Base-by-base conservation (phyloP, 208 protist species). In the Acanthamoeba lenticulata region DNA sequence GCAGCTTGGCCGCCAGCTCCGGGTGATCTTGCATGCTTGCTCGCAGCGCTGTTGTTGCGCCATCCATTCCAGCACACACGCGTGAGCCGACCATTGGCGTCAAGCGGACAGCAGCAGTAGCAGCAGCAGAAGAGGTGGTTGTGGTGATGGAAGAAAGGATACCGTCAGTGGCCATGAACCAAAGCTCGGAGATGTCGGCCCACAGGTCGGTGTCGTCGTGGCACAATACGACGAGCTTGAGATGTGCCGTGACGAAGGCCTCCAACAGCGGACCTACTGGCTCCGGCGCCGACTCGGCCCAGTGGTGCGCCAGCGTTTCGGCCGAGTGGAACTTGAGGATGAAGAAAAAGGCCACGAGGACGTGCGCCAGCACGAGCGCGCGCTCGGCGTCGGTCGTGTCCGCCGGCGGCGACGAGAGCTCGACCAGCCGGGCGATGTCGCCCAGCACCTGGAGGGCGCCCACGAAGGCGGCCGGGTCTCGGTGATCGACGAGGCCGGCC, bases 131-230 rank as follows among this genome's bases (percentile, higher is more conserved):
- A 19, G 9, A 34, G 60, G 29, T 29, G 19, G 27, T n/a, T n/a
- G n/a, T n/a, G n/a, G n/a, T n/a, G n/a, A n/a, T n/a, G n/a, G n/a
- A n/a, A n/a, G n/a, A n/a, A n/a, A n/a, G n/a, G n/a, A n/a, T 92
- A 92, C 88, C 88, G 38, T 92, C 88, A 19, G 44, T 92, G 19
- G 55, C 88, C 88, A 92, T 79, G 42, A 92, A 77, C 88, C 88
- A 92, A 9, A 92, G 88, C 11, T 92, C 88, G 9, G 88, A 92
- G n/a, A 92, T 77, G 29, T 92, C 88, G 34, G 13, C 40, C 88
- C 88, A 92, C 29, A 77, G 34, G 0, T 21, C 27, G 38, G 47
- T 29, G 88, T 92, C 88, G 29, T 36, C 17, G 29, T 77, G 60
- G 65, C 44, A 92, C 60, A 77, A 29, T 7, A 77, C 65, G 21